Conservation (phyloP, 2,329 filamentous ascomycete genomes). For the Zymoseptoria crescenta region DNA sequence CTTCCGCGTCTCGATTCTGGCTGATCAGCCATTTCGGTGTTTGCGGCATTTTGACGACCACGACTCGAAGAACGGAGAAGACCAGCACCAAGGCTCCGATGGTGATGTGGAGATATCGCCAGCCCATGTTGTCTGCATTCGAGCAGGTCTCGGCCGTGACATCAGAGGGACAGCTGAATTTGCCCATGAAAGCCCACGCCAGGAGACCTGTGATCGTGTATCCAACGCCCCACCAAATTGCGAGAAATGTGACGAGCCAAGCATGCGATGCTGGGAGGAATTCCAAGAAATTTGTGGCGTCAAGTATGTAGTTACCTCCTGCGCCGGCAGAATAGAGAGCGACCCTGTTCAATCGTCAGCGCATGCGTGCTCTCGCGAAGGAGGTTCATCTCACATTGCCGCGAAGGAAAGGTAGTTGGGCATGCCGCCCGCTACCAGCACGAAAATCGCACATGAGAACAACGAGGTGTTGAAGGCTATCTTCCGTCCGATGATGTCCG, state of each 20-base stretch:
- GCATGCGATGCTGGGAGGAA: constrained; percentile 60
- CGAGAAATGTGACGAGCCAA: constrained; percentile 73
- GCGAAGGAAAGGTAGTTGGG: constrained; percentile 51
- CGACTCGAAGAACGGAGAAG: constrained; percentile 73
- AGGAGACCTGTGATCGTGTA: constrained; percentile 61
- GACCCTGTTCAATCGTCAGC: not conserved
- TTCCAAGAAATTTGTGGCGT: constrained; percentile 75
- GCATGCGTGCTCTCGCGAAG: not conserved
- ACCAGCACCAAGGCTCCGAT: constrained; percentile 64
- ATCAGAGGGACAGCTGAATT: constrained; percentile 7
- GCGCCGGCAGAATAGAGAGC: constrained; percentile 7
- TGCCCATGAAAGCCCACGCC: constrained; percentile 20
- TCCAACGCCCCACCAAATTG: constrained; percentile 79
- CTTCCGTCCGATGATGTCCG: constrained; percentile 67
- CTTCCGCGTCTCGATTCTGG: constrained; percentile 22
- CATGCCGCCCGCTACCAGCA: constrained; percentile 60
- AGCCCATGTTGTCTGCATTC: constrained; percentile 55
- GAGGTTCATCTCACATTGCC: not conserved
- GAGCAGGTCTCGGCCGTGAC: constrained; percentile 3
- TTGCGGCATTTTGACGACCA: constrained; percentile 73
- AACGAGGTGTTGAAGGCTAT: constrained; percentile 76
- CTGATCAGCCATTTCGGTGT: constrained; percentile 47
- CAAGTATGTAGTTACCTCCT: constrained; percentile 65
- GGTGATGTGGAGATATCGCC: constrained; percentile 65
- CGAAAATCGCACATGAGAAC: constrained; percentile 62